A percentile compares a stretch with the other conserved stretches of the same genome.
These are phyloP conservation scores for Nephelium lappaceum DNA, from an alignment of 345 rosid species.

Conservation along the genomic window DNA sequence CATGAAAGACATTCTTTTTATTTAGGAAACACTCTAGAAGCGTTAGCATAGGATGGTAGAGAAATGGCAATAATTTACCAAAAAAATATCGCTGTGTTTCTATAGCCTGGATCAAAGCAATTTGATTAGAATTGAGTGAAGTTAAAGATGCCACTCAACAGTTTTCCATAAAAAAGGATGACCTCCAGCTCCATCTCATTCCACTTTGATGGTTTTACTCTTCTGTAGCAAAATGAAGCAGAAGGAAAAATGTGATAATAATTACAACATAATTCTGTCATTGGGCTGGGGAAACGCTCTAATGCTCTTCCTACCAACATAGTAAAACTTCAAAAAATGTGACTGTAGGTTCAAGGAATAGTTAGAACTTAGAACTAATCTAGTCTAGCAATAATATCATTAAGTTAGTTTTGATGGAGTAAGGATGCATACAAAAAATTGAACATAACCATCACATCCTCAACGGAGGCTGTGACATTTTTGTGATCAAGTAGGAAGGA, in stretches of 20 bases:
- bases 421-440: background rate
- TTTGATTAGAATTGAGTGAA: background rate
- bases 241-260: background rate
- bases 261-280: background rate
- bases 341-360: too few species aligned
- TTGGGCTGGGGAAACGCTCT: background rate
- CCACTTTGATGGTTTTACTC: background rate
- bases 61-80: too few species aligned
- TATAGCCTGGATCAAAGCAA: background rate
- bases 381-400: too few species aligned
- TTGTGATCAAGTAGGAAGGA: background rate
- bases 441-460: background rate
- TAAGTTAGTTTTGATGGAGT: background rate
- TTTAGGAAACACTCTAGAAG: too few species aligned
- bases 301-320: background rate
- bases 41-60: too few species aligned
- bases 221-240: background rate
- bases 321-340: too few species aligned
- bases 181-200: background rate
- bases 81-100: background rate
- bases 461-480: background rate
- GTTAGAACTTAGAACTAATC: background rate
- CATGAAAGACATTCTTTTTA: too few species aligned
- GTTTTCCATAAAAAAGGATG: background rate
- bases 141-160: background rate